A percentile compares a stretch with the other conserved stretches of the same genome.
Conservation (phyloP, 495 filamentous ascomycete species). For the Penicillium longicatenatum region DNA sequence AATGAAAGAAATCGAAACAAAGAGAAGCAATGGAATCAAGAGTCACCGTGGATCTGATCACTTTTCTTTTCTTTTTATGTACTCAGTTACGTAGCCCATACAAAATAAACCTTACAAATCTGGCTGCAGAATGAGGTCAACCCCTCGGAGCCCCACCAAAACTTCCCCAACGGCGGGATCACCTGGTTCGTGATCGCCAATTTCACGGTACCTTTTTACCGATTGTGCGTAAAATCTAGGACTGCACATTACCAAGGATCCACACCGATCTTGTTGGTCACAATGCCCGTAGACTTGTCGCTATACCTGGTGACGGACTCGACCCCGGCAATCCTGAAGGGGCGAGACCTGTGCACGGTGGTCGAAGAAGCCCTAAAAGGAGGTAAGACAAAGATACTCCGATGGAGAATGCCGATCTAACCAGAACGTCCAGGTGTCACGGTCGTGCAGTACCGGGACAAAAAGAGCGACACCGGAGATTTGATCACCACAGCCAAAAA, state of each 20-base stretch:
- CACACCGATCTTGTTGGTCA: conserved; percentile 2
- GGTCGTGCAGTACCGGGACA: conserved; percentile 89
- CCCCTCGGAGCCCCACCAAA: conserved; percentile 21
- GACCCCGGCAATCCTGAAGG: conserved; percentile 73
- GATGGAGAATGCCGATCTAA: neutral
- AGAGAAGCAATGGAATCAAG: neutral
- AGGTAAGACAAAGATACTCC: conserved; percentile 41
- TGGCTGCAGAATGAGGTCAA: conserved; percentile 19
- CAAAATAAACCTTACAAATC: neutral
- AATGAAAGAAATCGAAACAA: neutral
- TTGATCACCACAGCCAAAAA: conserved; percentile 70
- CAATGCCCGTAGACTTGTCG: conserved; percentile 56
- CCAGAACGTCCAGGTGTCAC: conserved; percentile 62
- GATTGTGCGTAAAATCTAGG: conserved; percentile 11
- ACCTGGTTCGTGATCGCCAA: conserved; percentile 14
- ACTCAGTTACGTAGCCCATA: neutral
- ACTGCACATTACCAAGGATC: neutral
- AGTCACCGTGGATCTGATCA: neutral
- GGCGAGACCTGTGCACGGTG: conserved; percentile 67
- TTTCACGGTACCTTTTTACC: neutral
- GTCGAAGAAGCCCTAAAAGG: conserved; percentile 78
- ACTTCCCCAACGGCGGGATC: conserved; percentile 21
- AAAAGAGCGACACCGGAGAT: conserved; percentile 72
- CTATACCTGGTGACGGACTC: conserved; percentile 95
- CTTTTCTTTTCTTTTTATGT: neutral